Base-by-base conservation (phyloP, 1,284 basidiomycete species). In the Nidula niveotomentosa region DNA sequence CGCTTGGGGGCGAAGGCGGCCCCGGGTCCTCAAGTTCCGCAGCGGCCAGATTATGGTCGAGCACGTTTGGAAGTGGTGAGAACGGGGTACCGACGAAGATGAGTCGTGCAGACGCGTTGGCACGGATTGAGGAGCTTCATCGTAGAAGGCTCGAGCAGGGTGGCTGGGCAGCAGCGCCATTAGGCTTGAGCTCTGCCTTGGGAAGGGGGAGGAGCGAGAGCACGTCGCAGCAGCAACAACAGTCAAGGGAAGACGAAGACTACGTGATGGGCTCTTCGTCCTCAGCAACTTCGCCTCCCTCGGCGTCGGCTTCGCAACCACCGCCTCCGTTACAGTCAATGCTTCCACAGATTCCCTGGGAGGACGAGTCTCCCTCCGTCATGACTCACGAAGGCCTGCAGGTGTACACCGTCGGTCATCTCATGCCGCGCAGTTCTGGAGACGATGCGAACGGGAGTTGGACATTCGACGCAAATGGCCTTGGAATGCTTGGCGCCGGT, bases 381-480 rank as follows among this genome's bases (percentile, higher is more conserved):
- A 49, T 62, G 58, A 57, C 58, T 45, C 85, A 89, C 59, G 83
- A 87, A 61, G 90, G 88, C 0, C 68, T 93, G 54, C 85, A 90
- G 69, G 90, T 93, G 47, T 91, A 90, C 65, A 93, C 91, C 4
- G 83, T 93, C 1, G 91, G 91, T 0, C 90, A 92, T 63, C 73
- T 93, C 36, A 76, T 92, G 62, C 91, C 91, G 5, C 71, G 81
- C 56, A 76, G 75, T 53, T 68, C 57, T 48, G 66, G 76, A 52
- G 82, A 83, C 50, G 83, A 83, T 60, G 73, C 65, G 55, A 81
- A 79, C 52, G 83, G 83, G 45, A 83, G 79, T 55, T 87, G 85
- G 86, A 76, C 70, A 48, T 85, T 79, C 61, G 79, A 81, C 54
- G 23, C 65, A 13, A 48, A 53, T 43, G 58, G 60, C 35, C 55